These are phyloP conservation scores for Beauveria australis DNA, from an alignment of 2,329 filamentous ascomycete species.

Conservation along the genomic window DNA sequence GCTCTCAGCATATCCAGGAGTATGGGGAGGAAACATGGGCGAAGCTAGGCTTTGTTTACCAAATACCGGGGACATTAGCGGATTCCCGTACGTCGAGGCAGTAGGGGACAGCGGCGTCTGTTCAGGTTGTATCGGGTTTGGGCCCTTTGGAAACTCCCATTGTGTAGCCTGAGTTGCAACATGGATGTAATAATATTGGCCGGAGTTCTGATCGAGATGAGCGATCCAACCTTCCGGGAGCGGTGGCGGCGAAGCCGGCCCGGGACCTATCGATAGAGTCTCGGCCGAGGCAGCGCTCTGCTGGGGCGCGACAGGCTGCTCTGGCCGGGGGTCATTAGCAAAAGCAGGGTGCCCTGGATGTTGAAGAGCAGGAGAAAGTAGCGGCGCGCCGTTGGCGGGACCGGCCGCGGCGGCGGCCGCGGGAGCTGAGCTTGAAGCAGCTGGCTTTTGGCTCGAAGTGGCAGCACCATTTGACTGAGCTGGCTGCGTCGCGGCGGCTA, in stretches of 20 bases:
- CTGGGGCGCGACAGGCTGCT: conserved; percentile 40
- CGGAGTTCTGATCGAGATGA: conserved; percentile 88
- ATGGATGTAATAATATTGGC: conserved; percentile 98
- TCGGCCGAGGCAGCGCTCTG: conserved; percentile 19
- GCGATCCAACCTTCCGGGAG: conserved; percentile 98
- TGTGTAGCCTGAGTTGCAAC: conserved; percentile 91
- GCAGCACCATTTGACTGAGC: conserved; percentile 21
- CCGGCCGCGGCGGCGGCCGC: conserved; percentile 18
- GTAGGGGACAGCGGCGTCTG: conserved; percentile 76
- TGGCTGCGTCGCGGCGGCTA: conserved; percentile 20
- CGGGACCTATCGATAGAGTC: conserved; percentile 20
- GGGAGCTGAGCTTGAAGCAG: conserved; percentile 15
- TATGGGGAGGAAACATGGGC: conserved; percentile 74
- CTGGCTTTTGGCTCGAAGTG: conserved; percentile 14
- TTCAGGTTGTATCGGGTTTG: conserved; percentile 79
- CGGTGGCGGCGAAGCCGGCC: conserved; percentile 78
- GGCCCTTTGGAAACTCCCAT: conserved; percentile 97
- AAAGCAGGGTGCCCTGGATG: conserved; percentile 77
- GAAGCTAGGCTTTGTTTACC: conserved; percentile 55
- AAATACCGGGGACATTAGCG: conserved; percentile 60
- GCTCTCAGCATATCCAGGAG: conserved; percentile 75
- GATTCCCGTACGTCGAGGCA: conserved; percentile 67
- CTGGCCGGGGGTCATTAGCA: conserved; percentile 66
- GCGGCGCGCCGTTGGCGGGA: conserved; percentile 21
- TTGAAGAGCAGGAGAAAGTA: conserved; percentile 38